These are phyloP conservation scores for Corylus avellana DNA, from an alignment of 306 rosid species.

Conservation along the genomic window DNA sequence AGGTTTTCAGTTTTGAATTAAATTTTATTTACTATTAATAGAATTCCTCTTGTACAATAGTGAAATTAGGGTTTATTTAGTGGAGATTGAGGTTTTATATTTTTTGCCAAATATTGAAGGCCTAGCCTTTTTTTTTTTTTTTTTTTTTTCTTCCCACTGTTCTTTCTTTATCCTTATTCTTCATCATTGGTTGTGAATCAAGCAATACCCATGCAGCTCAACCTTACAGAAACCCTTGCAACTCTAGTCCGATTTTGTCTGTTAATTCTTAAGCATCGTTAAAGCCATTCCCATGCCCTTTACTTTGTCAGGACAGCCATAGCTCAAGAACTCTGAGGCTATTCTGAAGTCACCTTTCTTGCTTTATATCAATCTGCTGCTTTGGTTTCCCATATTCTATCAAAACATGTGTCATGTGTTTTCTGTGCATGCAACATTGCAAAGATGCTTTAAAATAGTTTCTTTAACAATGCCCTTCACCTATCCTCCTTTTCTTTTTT, in stretches of 20 bases:
- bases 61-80: neutral
- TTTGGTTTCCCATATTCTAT: neutral
- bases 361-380: neutral
- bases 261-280: neutral
- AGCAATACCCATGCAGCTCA: neutral
- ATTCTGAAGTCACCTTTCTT: neutral
- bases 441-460: neutral
- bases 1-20: neutral
- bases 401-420: constrained; percentile 10
- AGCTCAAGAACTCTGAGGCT: constrained; percentile 5
- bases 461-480: neutral
- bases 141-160: neutral
- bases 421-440: constrained; percentile 14
- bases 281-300: neutral
- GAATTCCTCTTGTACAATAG: neutral
- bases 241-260: neutral
- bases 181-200: neutral
- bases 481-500: neutral
- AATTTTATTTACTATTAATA: neutral
- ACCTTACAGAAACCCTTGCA: neutral
- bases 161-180: neutral
- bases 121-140: neutral
- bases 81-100: neutral
- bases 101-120: neutral
- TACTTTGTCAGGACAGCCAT: neutral